Evolutionary conservation across 352 stramenopile species (phyloP), one percentile per base, ranked within the genome.

Genomic region (Pythium sukuiense): DNA sequence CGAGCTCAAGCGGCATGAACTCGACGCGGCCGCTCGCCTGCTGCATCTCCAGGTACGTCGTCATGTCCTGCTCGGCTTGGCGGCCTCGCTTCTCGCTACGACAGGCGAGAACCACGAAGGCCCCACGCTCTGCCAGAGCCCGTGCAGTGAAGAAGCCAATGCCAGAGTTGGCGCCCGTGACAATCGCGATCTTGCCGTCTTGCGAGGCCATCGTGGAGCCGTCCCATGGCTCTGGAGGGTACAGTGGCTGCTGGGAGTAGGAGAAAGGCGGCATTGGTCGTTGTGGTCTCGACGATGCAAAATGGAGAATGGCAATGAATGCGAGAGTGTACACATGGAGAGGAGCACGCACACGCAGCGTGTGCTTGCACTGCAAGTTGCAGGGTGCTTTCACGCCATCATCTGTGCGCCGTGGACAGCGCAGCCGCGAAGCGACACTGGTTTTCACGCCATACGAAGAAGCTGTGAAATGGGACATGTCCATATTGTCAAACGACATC

Each of bases 91-190:
- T 53, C 27, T 66, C 58, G 41, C 67, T 81, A 29, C 83, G 79
- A 69, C 81, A 88, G 3, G 81, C 83, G 5, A 89, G 58, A 48
- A 92, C 72, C 12, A 92, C 83, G 30, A 80, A 35, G 48, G 72
- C 81, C 39, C 76, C 77, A 41, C 77, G 68, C 48, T 73, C 53
- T 14, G 72, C 81, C 27, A 92, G 67, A 14, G 50, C 49, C 30
- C 57, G 55, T 24, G 81, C 72, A n/a, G 78, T 87, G 67, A 80
- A 76, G 45, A 73, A 87, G 14, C 83, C 83, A 56, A 92, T 83
- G 8, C 83, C 81, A 14, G 78, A 86, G 62, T 89, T 90, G 61
- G 57, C 63, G 29, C 83, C 83, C 16, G 83, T 92, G 18, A 92
- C 76, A 59, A 92, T 74, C 16, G 79, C 80, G 35, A 90, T 37